These are phyloP conservation scores for Vicia faba DNA, from an alignment of 306 rosid species.

Conservation along the genomic window DNA sequence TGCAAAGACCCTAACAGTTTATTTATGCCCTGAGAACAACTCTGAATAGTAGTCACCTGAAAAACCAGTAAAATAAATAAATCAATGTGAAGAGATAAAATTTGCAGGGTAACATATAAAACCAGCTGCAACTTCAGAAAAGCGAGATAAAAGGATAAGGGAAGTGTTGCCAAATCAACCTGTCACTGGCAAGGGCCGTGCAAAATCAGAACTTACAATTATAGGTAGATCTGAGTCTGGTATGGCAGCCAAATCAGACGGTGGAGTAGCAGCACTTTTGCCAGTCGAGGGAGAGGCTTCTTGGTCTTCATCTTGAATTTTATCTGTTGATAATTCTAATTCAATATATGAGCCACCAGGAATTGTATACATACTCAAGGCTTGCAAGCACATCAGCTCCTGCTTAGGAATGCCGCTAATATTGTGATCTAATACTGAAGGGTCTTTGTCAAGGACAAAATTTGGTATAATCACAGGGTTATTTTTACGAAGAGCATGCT, in stretches of 20 bases:
- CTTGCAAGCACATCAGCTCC: slow-evolving; percentile 84
- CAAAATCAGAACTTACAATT: slow-evolving; percentile 60
- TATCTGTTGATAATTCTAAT: slow-evolving; percentile 60
- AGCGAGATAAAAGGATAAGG: slow-evolving; percentile 19
- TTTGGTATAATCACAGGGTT: slow-evolving; percentile 75
- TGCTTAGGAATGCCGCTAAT: slow-evolving; percentile 58
- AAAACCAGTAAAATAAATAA: slow-evolving; percentile 2
- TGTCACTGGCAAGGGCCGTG: not conserved
- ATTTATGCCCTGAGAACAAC: slow-evolving; percentile 71
- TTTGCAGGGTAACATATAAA: slow-evolving; percentile 27
- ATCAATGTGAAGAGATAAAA: slow-evolving; percentile 30
- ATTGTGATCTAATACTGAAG: slow-evolving; percentile 49
- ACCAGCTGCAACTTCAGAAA: slow-evolving; percentile 24
- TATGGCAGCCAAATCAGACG: slow-evolving; percentile 42
- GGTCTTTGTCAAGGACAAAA: slow-evolving; percentile 63
- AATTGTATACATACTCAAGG: slow-evolving; percentile 64
- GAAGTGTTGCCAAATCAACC: slow-evolving; percentile 19
- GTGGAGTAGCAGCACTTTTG: slow-evolving; percentile 50
- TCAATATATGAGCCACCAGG: slow-evolving; percentile 60
- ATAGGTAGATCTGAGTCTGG: slow-evolving; percentile 59
- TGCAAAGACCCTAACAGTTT: slow-evolving; percentile 74
- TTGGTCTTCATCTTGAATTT: slow-evolving; percentile 50
- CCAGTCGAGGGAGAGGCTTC: slow-evolving; percentile 48
- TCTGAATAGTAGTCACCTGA: slow-evolving; percentile 82
- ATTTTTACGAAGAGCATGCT: slow-evolving; percentile 80